A percentile compares a stretch with the other conserved stretches of the same genome.
Evolutionary conservation across 176 grass and related monocot genomes (phyloP).

Genomic region (Aegilops bicornis): DNA sequence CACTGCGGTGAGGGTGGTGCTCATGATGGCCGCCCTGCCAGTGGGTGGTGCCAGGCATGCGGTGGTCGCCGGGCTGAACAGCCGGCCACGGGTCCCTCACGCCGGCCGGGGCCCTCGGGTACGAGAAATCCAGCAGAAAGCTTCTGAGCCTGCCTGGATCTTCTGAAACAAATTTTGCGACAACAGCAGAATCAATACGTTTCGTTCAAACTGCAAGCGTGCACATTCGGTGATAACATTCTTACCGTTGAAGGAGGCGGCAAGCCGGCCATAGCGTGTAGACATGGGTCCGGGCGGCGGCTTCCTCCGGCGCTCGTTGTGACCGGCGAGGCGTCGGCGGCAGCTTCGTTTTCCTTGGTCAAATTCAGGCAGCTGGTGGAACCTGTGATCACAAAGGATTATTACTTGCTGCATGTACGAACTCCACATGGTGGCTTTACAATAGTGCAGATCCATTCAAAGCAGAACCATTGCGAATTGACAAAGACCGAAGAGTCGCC

Average conservation of each 20-base stretch:
- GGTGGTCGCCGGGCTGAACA: conserved; percentile 35
- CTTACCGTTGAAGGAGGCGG: conserved; percentile 67
- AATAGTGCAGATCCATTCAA: background rate
- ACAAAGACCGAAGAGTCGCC: background rate
- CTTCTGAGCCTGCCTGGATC: conserved; percentile 77
- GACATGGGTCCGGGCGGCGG: conserved; percentile 57
- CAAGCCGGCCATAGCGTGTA: conserved; percentile 56
- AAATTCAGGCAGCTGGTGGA: conserved; percentile 86
- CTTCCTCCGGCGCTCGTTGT: conserved; percentile 79
- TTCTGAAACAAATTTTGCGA: conserved; percentile 21
- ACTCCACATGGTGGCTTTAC: background rate
- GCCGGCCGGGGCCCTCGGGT: conserved; percentile 61
- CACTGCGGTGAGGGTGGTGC: conserved; percentile 32
- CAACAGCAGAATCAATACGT: background rate
- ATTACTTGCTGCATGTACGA: background rate
- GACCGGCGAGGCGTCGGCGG: conserved; percentile 69
- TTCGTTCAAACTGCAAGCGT: background rate
- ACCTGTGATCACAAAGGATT: conserved; percentile 44
- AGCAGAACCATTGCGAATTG: background rate
- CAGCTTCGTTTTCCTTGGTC: conserved; percentile 91
- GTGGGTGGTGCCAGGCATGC: conserved; percentile 31
- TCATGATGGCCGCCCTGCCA: conserved; percentile 53
- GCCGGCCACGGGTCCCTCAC: conserved; percentile 53
- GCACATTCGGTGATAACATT: background rate
- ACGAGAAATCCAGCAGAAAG: conserved; percentile 77